A percentile compares a stretch with the other conserved stretches of the same genome.
These are phyloP conservation scores for Pichiaceae sp. DNA, from an alignment of 1,139 yeast genomes.

Conservation along the genomic window DNA sequence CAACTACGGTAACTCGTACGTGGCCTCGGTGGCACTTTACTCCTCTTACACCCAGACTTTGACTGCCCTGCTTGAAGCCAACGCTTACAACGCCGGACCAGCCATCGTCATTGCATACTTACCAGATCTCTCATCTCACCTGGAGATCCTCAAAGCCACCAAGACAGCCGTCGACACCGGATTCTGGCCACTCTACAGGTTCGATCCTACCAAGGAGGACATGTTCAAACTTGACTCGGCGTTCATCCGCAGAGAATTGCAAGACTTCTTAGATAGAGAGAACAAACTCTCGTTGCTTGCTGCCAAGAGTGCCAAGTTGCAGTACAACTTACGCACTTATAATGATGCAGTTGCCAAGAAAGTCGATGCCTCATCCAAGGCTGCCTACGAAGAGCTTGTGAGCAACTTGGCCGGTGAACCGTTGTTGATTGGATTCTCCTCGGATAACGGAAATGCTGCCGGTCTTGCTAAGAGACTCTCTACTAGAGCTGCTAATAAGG, in stretches of 20 bases:
- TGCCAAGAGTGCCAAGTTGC: slow-evolving; percentile 62
- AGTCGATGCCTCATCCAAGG: slow-evolving; percentile 50
- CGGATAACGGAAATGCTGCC: slow-evolving; percentile 94
- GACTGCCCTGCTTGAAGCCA: slow-evolving; percentile 85
- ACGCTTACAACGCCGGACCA: slow-evolving; percentile 72
- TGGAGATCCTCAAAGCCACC: slow-evolving; percentile 75
- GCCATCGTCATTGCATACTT: slow-evolving; percentile 85
- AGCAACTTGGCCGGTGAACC: slow-evolving; percentile 94
- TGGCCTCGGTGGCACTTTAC: slow-evolving; percentile 91
- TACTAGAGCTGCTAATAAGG: slow-evolving; percentile 80
- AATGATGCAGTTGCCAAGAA: slow-evolving; percentile 55
- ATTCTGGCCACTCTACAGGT: slow-evolving; percentile 92
- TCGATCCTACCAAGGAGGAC: slow-evolving; percentile 53
- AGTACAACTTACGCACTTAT: slow-evolving; percentile 67
- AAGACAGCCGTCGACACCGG: slow-evolving; percentile 89
- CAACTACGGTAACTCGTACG: slow-evolving; percentile 87
- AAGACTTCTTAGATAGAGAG: slow-evolving; percentile 80
- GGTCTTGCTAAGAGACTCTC: slow-evolving; percentile 73
- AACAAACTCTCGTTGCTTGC: slow-evolving; percentile 76
- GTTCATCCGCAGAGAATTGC: slow-evolving; percentile 65
- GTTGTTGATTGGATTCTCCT: slow-evolving; percentile 79
- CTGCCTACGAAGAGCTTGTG: slow-evolving; percentile 65
- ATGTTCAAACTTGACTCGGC: slow-evolving; percentile 79
- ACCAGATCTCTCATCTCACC: slow-evolving; percentile 65
- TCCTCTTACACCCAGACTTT: slow-evolving; percentile 89